phyloP scores from a whole-genome alignment of 768 basidiomycete species.

The Tylopilus intermedius region DNA sequence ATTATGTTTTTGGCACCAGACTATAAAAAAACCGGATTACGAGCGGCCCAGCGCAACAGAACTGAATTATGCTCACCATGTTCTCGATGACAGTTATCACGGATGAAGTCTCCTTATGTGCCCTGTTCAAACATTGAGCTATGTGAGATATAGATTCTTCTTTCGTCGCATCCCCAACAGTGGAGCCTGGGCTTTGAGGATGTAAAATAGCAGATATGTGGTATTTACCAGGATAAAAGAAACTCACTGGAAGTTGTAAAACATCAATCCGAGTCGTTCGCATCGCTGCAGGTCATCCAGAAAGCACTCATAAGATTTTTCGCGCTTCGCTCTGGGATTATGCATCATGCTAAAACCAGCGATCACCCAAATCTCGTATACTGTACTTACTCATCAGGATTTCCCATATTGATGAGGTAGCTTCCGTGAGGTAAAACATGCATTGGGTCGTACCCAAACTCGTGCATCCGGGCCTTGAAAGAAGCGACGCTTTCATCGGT shows the following conservation, averaged over 20 bases:
- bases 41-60: neutral
- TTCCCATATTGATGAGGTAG: slow-evolving; percentile 82
- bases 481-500: slow-evolving; percentile 44
- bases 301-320: slow-evolving; percentile 75
- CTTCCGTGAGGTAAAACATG: slow-evolving; percentile 79
- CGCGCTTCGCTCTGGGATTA: slow-evolving; percentile 50
- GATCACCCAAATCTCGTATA: neutral
- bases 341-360: neutral
- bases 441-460: slow-evolving; percentile 55
- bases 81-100: slow-evolving; percentile 75
- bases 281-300: slow-evolving; percentile 77
- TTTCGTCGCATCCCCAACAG: slow-evolving; percentile 61
- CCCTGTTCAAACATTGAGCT: slow-evolving; percentile 69
- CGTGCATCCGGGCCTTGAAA: slow-evolving; percentile 59
- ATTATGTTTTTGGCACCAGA: slow-evolving; percentile 78
- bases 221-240: neutral
- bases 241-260: slow-evolving; percentile 85
- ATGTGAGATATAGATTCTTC: slow-evolving; percentile 60
- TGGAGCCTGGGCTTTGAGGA: slow-evolving; percentile 68
- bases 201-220: neutral
- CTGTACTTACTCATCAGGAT: slow-evolving; percentile 62
- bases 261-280: slow-evolving; percentile 63
- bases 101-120: slow-evolving; percentile 54
- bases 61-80: slow-evolving; percentile 49
- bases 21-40: slow-evolving; percentile 31